Conservation (phyloP, 192 early-diverging fungal genomes). For the Chytriomyces sp. region DNA sequence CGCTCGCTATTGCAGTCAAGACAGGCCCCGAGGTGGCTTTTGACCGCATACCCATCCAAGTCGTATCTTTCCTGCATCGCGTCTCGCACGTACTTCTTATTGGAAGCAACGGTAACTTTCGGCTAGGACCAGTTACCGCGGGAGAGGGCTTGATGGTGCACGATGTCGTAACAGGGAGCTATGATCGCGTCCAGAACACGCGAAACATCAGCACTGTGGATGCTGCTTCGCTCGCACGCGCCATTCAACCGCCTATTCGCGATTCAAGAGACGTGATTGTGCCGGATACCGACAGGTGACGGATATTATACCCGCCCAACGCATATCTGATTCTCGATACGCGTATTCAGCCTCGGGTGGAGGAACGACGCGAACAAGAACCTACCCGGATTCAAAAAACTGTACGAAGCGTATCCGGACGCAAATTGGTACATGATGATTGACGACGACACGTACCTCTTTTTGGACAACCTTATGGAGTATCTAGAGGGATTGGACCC, state of each 20-base stretch:
- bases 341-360: constrained; percentile 50
- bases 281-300: not conserved
- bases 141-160: constrained; percentile 30
- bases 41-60: constrained; percentile 49
- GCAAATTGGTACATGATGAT: constrained; percentile 67
- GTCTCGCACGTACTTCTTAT: constrained; percentile 52
- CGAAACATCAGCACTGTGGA: not conserved
- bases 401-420: constrained; percentile 53
- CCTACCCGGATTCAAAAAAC: constrained; percentile 52
- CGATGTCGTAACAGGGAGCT: constrained; percentile 7
- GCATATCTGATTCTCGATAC: no score
- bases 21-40: constrained; percentile 53
- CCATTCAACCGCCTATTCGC: not conserved
- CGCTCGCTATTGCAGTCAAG: constrained; percentile 55
- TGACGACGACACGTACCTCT: constrained; percentile 66
- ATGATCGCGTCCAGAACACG: not conserved
- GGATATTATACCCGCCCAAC: no score
- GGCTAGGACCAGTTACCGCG: no score
- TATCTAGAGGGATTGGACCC: constrained; percentile 40
- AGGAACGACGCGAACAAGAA: constrained; percentile 59
- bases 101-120: constrained; percentile 43
- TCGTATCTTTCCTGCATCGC: constrained; percentile 47
- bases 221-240: not conserved
- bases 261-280: not conserved
- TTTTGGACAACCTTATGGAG: constrained; percentile 51